These are phyloP conservation scores for Scheffersomyces lignosus DNA, from an alignment of 805 yeast species.

Conservation along the genomic window DNA sequence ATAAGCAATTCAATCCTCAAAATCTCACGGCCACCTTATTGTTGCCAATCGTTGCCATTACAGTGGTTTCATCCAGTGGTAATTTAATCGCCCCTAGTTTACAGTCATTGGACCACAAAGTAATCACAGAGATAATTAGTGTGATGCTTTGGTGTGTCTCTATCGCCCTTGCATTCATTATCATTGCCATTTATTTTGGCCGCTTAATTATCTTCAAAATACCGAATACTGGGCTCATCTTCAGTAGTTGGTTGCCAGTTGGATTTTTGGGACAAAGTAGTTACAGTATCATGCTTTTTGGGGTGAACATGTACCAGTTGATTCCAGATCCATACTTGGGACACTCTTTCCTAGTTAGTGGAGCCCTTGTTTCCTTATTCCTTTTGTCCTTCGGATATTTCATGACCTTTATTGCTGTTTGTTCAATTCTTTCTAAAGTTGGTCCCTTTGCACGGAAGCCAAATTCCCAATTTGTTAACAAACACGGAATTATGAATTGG, in stretches of 20 bases:
- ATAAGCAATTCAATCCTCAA: conserved; percentile 15
- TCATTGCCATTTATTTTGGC: conserved; percentile 56
- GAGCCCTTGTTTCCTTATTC: conserved; percentile 13
- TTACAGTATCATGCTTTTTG: conserved; percentile 60
- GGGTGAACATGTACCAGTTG: conserved; percentile 38
- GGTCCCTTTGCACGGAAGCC: conserved; percentile 33
- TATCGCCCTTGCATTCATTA: conserved; percentile 53
- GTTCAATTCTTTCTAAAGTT: conserved; percentile 43
- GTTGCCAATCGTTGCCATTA: conserved; percentile 76
- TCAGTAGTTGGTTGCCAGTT: conserved; percentile 73
- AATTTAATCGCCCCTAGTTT: conserved; percentile 48
- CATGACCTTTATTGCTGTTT: conserved; percentile 37
- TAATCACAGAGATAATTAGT: conserved; percentile 54
- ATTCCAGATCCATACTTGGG: conserved; percentile 8
- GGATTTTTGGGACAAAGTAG: conserved; percentile 89
- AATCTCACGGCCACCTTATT: conserved; percentile 58
- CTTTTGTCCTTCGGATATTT: conserved; percentile 59
- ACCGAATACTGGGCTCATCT: conserved; percentile 55
- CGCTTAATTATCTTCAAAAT: conserved; percentile 57
- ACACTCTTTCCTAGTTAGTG: background rate
- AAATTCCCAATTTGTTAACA: conserved; percentile 20
- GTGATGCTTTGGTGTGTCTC: conserved; percentile 72
- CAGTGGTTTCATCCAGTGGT: conserved; percentile 76
- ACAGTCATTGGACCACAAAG: conserved; percentile 43
- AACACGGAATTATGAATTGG: conserved; percentile 19